Evolutionary conservation across 108 stramenopile species (phyloP), one percentile per base, ranked within the genome.

Genomic region (Conticribra weissflogii): DNA sequence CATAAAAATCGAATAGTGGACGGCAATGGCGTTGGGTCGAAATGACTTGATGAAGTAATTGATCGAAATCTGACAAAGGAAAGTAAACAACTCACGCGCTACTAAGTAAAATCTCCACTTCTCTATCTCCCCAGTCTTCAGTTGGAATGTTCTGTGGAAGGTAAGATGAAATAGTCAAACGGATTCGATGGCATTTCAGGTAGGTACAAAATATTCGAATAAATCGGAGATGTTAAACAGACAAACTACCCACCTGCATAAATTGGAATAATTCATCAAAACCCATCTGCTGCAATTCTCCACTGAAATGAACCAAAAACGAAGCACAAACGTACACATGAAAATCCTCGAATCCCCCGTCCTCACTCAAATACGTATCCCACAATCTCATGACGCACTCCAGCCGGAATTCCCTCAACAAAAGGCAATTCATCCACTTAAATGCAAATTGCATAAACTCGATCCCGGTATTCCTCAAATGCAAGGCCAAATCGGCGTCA

Each of bases 341-440:
- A 84, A 99, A 98, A 49, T 90, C 86, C 58, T 94, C 92, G 84
- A 99, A 99, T 8, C 98, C 97, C 4, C 85, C 88, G 54, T 77
- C 78, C 74, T 98, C 96, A 49, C 86, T 80, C 29, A 98, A 75
- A 72, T 97, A 97, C 1, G 96, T 95, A 77, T 98, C 98, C 96
- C 96, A 98, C 54, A 98, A 68, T 32, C 98, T 87, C 41, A 95
- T 72, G 29, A 95, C 85, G 71, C 89, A 85, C 48, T 57, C 27
- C 33, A 97, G 60, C 46, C 83, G 81, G 59, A 98, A 94, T 66
- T 99, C 99, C 24, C 99, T 78, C 54, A 98, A 61, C 58, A 99
- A 79, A 47, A 98, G 72, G 72, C 98, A 98, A 84, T 98, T 99
- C 96, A 98, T 98, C 99, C 99, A 99, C 56, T 96, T 97, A 81